Conservation (phyloP, 2,329 filamentous ascomycete genomes). For the Ilyonectria robusta region DNA sequence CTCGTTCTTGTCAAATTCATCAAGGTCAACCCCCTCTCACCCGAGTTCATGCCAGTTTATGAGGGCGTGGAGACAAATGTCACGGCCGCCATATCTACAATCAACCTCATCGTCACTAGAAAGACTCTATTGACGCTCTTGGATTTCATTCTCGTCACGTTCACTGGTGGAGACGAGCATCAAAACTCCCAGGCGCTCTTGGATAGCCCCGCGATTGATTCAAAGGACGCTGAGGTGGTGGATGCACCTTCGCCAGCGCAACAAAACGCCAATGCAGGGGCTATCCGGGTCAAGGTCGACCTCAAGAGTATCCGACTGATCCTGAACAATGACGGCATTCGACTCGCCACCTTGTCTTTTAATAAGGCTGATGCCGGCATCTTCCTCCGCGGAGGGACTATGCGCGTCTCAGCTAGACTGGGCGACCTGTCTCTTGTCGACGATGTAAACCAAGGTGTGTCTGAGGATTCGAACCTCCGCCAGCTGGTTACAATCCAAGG, state of each 20-base stretch:
- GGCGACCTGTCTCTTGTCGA: constrained; percentile 92
- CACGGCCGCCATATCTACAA: constrained; percentile 91
- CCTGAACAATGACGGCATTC: constrained; percentile 96
- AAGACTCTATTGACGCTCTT: constrained; percentile 92
- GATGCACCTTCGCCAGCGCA: constrained; percentile 50
- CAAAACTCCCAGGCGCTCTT: constrained; percentile 55
- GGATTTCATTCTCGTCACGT: constrained; percentile 95
- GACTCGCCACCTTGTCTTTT: constrained; percentile 91
- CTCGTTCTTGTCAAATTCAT: constrained; percentile 91
- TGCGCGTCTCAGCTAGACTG: constrained; percentile 88
- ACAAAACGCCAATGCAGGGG: constrained; percentile 67
- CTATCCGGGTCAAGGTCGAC: constrained; percentile 93
- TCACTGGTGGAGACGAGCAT: constrained; percentile 73
- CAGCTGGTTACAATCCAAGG: constrained; percentile 95
- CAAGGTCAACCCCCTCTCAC: constrained; percentile 90
- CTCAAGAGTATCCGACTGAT: constrained; percentile 94
- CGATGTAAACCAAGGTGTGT: constrained; percentile 92
- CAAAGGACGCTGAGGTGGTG: constrained; percentile 56
- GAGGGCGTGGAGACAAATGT: constrained; percentile 96
- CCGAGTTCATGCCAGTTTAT: constrained; percentile 92
- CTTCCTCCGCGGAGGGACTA: constrained; percentile 86
- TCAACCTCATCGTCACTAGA: constrained; percentile 94
- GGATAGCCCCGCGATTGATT: constrained; percentile 53
- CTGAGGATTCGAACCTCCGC: constrained; percentile 83
- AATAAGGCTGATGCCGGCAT: constrained; percentile 93